Evolutionary conservation across 1,284 basidiomycete genomes (phyloP), one percentile per base, ranked within the genome.

Genomic region (Cutaneotrichosporon sp.): DNA sequence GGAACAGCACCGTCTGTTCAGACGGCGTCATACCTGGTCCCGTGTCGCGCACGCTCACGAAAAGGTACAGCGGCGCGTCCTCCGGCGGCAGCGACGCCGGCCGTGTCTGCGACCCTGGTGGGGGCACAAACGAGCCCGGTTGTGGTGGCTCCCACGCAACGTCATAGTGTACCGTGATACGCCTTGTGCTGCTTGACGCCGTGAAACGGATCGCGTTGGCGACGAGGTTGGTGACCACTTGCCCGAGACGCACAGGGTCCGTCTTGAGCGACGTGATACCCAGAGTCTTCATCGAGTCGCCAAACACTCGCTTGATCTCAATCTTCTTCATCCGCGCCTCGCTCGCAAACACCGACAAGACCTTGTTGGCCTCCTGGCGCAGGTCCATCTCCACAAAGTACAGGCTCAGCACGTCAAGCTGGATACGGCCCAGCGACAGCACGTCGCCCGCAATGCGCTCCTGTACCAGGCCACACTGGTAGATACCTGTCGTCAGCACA

Each of bases 401-500:
- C 4, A 73, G 36, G 21, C 39, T 56, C 26, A 71, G 60, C 66
- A 68, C 66, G 50, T 67, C 66, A n/a, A 77, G 70, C 51, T 77
- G 76, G 23, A 77, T 71, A 10, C 75, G 60, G 0, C 74, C 74
- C 1, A 77, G 59, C 0, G 73, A 74, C 4, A 76, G 63, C n/a
- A 77, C 69, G 46, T 77, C 76, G 37, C 72, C 72, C 3, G 75
- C 75, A 36, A 77, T 76, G 5, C 75, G 69, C 49, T 75, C 73
- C 59, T 77, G 76, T 1, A 73, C 68, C 14, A 75, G 64, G 36
- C 76, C 75, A 55, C 74, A 74, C 26, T 66, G 65, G 38, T 68
- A 64, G 47, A 68, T 67, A 15, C 53, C 53, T 55, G 39, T 13
- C 1, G 35, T 46, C 33, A 51, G 45, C 35, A 9, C 20, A 7